Conservation (phyloP, 1,284 basidiomycete species). For the Ustilago crameri region DNA sequence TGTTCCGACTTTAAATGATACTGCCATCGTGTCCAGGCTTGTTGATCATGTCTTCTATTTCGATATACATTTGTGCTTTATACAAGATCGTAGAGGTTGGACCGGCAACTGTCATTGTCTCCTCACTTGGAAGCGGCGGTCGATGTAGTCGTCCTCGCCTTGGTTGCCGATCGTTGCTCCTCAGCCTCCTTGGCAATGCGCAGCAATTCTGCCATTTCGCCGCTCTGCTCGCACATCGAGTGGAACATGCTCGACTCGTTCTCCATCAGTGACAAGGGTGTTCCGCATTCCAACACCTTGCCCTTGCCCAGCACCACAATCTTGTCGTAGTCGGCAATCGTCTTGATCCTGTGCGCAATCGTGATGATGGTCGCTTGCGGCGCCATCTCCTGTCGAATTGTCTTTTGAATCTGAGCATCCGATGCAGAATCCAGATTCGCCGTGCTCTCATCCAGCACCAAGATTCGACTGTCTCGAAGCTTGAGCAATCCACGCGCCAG, state of each 20-base stretch:
- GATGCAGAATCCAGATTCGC: conserved; percentile 69
- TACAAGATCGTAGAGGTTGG: too few species aligned
- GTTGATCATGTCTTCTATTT: neutral
- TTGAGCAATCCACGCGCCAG: conserved; percentile 72
- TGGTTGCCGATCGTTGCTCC: conserved; percentile 10
- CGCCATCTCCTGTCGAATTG: conserved; percentile 69
- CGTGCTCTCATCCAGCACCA: conserved; percentile 73
- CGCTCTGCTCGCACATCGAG: conserved; percentile 60
- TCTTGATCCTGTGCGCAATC: conserved; percentile 77
- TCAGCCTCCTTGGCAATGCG: conserved; percentile 46
- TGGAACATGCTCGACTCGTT: conserved; percentile 51
- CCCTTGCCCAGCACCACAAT: conserved; percentile 73
- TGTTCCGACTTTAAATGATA: neutral
- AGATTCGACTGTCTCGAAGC: conserved; percentile 71
- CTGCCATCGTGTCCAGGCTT: neutral
- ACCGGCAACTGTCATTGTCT: neutral
- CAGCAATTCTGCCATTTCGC: conserved; percentile 55
- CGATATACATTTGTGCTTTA: conserved; percentile 5
- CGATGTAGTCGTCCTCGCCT: neutral
- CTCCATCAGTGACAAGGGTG: conserved; percentile 74
- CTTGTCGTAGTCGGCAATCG: conserved; percentile 73
- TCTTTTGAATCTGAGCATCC: conserved; percentile 71
- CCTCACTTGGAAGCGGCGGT: conserved; percentile 2
- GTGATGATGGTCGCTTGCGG: conserved; percentile 70
- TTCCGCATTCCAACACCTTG: conserved; percentile 82